These are phyloP conservation scores for Penicillium turbatum DNA, from an alignment of 495 filamentous ascomycete species.

Conservation along the genomic window DNA sequence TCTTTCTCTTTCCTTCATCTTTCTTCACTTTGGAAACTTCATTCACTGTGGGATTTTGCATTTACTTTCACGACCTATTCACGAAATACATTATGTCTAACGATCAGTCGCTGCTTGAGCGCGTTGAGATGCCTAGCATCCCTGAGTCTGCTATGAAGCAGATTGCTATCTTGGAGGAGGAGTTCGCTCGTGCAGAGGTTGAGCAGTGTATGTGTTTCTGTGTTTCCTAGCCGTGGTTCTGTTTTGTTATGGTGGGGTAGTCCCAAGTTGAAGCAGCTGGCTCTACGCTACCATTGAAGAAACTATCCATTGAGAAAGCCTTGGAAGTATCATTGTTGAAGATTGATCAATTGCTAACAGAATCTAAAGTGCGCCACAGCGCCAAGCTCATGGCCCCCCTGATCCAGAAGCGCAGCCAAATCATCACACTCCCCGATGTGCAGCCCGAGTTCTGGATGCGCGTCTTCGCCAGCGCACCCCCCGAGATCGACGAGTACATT, in stretches of 20 bases:
- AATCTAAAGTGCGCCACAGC: slow-evolving; percentile 31
- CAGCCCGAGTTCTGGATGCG: slow-evolving; percentile 78
- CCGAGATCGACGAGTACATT: slow-evolving; percentile 79
- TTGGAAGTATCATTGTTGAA: background rate
- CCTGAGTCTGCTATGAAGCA: slow-evolving; percentile 29
- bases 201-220: slow-evolving; percentile 36
- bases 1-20: background rate
- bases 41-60: too few species aligned
- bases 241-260: background rate
- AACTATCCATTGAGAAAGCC: too few species aligned
- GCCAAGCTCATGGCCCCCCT: slow-evolving; percentile 48
- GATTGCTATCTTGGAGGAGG: slow-evolving; percentile 35
- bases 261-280: too few species aligned
- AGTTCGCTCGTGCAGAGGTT: slow-evolving; percentile 37
- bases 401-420: slow-evolving; percentile 65
- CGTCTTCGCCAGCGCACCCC: slow-evolving; percentile 77
- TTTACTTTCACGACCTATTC: slow-evolving; percentile 1
- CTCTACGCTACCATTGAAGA: background rate
- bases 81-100: slow-evolving; percentile 26
- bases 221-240: background rate
- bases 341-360: slow-evolving; percentile 13
- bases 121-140: slow-evolving; percentile 32
- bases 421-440: slow-evolving; percentile 57
- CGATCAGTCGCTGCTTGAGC: slow-evolving; percentile 30
- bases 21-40: background rate